These are phyloP conservation scores for Mycotypha africana DNA, from an alignment of 371 early-diverging fungal species.

Conservation along the genomic window DNA sequence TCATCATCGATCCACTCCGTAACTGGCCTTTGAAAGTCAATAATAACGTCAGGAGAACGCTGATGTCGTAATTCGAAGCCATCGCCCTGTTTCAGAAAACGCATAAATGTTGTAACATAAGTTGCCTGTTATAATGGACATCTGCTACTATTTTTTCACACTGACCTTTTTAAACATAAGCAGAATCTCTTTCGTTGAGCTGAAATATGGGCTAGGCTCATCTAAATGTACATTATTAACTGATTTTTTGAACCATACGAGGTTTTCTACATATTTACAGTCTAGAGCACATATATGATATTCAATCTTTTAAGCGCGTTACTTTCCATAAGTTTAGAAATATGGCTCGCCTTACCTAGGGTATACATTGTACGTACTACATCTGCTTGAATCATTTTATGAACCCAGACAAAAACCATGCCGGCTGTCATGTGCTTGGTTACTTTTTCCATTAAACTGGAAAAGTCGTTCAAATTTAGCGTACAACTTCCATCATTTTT, in stretches of 20 bases:
- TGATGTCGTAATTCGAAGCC: slow-evolving; percentile 62
- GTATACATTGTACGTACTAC: slow-evolving; percentile 54
- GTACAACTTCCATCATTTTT: slow-evolving; percentile 45
- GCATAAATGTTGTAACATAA: too few relatives aligned
- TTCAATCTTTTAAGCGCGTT: too few relatives aligned
- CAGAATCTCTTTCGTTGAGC: slow-evolving; percentile 32
- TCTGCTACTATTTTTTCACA: neutral
- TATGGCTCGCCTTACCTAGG: slow-evolving; percentile 38
- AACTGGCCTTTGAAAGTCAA: slow-evolving; percentile 52
- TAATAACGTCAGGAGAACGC: slow-evolving; percentile 59
- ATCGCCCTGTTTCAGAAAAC: slow-evolving; percentile 48
- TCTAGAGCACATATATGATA: too few relatives aligned
- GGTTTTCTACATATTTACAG: slow-evolving; percentile 62
- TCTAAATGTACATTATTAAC: slow-evolving; percentile 47
- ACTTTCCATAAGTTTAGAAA: too few relatives aligned
- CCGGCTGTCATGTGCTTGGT: slow-evolving; percentile 47
- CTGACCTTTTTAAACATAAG: slow-evolving; percentile 58
- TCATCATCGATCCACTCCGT: slow-evolving; percentile 47
- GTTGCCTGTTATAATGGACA: neutral
- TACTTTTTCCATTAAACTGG: slow-evolving; percentile 40
- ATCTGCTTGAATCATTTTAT: slow-evolving; percentile 54
- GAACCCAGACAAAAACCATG: slow-evolving; percentile 59
- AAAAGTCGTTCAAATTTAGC: slow-evolving; percentile 28
- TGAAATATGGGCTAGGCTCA: slow-evolving; percentile 29
- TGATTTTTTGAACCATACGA: slow-evolving; percentile 61